A percentile compares a stretch with the other conserved stretches of the same genome.
These are phyloP conservation scores for Blastocladiella emersonii DNA, from an alignment of 371 early-diverging fungal genomes.

Conservation along the genomic window DNA sequence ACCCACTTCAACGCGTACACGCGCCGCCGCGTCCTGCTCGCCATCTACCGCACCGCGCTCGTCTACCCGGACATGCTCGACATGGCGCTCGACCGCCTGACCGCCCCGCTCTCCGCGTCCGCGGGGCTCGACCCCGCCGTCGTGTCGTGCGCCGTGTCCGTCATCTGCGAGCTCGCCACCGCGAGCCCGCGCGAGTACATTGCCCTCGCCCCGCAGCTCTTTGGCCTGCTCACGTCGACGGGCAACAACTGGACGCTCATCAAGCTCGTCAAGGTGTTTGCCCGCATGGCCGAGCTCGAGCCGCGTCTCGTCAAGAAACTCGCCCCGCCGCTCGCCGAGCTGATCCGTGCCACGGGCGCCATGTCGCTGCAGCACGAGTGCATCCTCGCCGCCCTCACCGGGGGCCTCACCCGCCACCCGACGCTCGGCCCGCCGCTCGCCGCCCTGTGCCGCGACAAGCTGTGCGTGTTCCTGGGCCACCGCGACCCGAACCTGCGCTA, in stretches of 20 bases:
- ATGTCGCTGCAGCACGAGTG: constrained; percentile 92
- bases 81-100: constrained; percentile 70
- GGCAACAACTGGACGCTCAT: constrained; percentile 96
- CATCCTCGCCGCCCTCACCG: constrained; percentile 79
- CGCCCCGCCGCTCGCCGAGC: constrained; percentile 58
- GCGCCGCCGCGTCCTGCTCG: constrained; percentile 77
- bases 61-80: constrained; percentile 78
- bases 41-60: constrained; percentile 74
- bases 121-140: constrained; percentile 57
- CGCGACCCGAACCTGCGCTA: constrained; percentile 89
- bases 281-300: constrained; percentile 77
- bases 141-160: constrained; percentile 80
- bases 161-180: constrained; percentile 85
- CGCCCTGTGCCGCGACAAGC: constrained; percentile 68
- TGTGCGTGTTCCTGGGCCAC: constrained; percentile 71
- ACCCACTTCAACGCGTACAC: constrained; percentile 84
- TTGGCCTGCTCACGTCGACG: constrained; percentile 69
- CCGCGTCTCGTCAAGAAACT: constrained; percentile 85
- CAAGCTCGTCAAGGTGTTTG: constrained; percentile 94
- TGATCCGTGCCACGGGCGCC: constrained; percentile 78
- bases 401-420: constrained; percentile 42
- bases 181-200: constrained; percentile 82
- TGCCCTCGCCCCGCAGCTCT: constrained; percentile 84
- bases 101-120: constrained; percentile 78
- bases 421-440: constrained; percentile 42